Evolutionary conservation across 225 moss, liverwort and hornwort genomes (phyloP), one percentile per base, ranked within the genome.

Genomic region (Neckera pumila): DNA sequence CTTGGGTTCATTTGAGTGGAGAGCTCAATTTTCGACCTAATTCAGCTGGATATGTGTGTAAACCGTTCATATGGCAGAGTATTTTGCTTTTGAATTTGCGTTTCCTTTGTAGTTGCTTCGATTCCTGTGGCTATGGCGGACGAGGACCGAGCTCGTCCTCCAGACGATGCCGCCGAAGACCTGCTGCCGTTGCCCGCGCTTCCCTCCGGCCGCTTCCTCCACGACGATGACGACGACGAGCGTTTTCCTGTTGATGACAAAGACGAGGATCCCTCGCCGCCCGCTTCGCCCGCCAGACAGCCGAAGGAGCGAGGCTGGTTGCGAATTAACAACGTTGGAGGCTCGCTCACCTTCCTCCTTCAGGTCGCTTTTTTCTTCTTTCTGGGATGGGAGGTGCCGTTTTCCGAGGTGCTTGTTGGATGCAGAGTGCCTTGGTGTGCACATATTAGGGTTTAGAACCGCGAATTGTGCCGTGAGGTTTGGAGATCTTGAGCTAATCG

Each of bases 261-360:
- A 33, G 85, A 87, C 14, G 42, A 63, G 33, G 82, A 82, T 42
- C 82, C 62, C 51, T 85, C 88, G 40, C 67, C 87, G 9, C 80
- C 89, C 31, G 56, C 69, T 26, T 85, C 89, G 3, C 87, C 82
- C 14, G 58, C 64, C 17, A 84, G 61, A 14, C 84, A 86, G 42
- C 56, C 66, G 78, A 88, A 91, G 58, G 87, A 81, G 90, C 87
- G 88, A 13, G 92, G 92, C 17, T 87, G 92, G 65, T 73, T 93
- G 76, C 93, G 93, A 58, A 91, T 93, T 43, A 88, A 92, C 0
- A 96, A 95, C 85, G 97, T 97, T 31, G 97, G 97, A 45, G 97
- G 97, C 84, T 97, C 97, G 22, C 95, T 97, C 76, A 97, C 94
- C 17, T 91, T 94, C n/a, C 91, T 97, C 67, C 83, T 97, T 70